Base-by-base conservation (phyloP, 805 yeast genomes). In the Candida jianshihensis region DNA sequence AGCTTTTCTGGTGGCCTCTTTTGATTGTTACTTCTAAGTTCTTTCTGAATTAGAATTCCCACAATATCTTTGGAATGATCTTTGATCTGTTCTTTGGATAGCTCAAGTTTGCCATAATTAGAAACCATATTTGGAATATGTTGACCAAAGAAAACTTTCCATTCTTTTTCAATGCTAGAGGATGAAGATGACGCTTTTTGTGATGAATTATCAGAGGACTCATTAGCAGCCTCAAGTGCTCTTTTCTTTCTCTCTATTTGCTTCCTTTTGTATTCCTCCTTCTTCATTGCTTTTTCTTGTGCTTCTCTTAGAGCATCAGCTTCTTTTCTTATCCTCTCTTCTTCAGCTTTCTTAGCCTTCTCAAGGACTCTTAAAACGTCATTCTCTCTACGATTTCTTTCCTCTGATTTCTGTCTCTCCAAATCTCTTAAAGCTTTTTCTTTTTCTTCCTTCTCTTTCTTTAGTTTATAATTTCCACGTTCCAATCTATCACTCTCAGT, bases 51-150 rank as follows among this genome's bases (percentile, higher is more conserved):
- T 30, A 92, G 63, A 0, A 66, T 60, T 43, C 77, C 72, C 5
- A 81, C 87, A 39, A 90, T 75, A 34, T 88, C 96, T 41, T 76
- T 73, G 3, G 96, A 85, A 59, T 88, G 81, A 26, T 70, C 70
- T 59, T 89, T 90, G 35, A 86, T 52, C 38, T 75, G 69, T 5
- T 83, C 95, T 39, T 75, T 78, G 5, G 87, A 88, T 17, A 90
- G 65, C 36, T 76, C 78, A 13, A 7, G 9, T 3, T 65, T 54
- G 44, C 75, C 81, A 56, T 81, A 75, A 46, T 73, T 75, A 44
- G 78, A 77, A 37, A 89, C 66, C 51, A 83, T 58, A 49, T 88
- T 87, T 9, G 97, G 97, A 10, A 90, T 83, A 47, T 75, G 66
- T 13, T 68, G 60, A 2, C 96, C 97, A 54, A 90, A 75, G 33